phyloP scores from a whole-genome alignment of 2,329 filamentous ascomycete species.

The Aspergillus sp. region DNA sequence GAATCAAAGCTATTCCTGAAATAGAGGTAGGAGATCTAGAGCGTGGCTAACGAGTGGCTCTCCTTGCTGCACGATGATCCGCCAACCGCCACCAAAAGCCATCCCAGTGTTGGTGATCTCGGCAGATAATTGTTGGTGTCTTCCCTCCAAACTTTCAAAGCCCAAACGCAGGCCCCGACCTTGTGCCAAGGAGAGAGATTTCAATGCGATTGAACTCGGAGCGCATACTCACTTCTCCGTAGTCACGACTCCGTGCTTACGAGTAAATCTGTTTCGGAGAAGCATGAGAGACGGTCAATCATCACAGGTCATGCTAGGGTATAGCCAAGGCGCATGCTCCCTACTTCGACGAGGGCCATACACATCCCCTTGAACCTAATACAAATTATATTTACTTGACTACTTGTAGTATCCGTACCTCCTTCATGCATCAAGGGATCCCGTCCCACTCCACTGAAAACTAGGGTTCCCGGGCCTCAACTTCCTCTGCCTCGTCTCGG shows the following conservation, averaged over 20 bases:
- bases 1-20: not conserved
- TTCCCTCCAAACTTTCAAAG: too few species aligned
- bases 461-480: too few species aligned
- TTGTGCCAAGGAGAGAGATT: not conserved
- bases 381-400: not conserved
- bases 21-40: not conserved
- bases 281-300: not conserved
- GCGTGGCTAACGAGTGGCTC: slow-evolving; percentile 1
- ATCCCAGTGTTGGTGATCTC: slow-evolving; percentile 6
- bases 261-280: not conserved
- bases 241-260: too few species aligned
- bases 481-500: not conserved
- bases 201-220: not conserved
- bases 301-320: not conserved
- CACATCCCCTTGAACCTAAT: not conserved
- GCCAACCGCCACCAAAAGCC: slow-evolving; percentile 4
- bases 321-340: not conserved
- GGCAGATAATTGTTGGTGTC: slow-evolving; percentile 15
- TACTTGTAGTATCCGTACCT: not conserved
- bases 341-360: not conserved
- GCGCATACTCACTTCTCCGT: not conserved
- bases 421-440: slow-evolving; percentile 8
- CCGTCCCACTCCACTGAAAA: not conserved
- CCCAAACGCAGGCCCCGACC: not conserved
- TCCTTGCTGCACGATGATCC: slow-evolving; percentile 15